Evolutionary conservation across 2,329 filamentous ascomycete species (phyloP).

Genomic region (Scytalidium sp.): DNA sequence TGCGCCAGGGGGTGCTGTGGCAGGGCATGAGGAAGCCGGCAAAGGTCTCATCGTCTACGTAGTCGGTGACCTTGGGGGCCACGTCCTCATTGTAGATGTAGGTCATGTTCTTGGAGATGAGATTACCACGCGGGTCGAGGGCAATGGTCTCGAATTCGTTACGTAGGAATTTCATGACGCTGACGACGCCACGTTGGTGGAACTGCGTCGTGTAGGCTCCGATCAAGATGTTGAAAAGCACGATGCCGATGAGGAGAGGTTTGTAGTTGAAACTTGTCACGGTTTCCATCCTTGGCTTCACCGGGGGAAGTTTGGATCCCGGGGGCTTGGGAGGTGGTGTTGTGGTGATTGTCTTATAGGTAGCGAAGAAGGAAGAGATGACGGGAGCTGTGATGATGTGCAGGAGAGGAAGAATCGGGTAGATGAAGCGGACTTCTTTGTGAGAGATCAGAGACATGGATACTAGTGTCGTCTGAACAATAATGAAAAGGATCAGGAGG

Average conservation of each 20-base stretch:
- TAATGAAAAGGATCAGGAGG: slow-evolving; percentile 46
- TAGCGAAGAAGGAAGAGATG: slow-evolving; percentile 60
- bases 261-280: slow-evolving; percentile 45
- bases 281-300: slow-evolving; percentile 19
- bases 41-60: slow-evolving; percentile 45
- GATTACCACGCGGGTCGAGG: slow-evolving; percentile 34
- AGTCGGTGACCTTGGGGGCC: slow-evolving; percentile 3
- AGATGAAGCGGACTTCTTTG: slow-evolving; percentile 97
- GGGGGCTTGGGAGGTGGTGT: slow-evolving; percentile 6
- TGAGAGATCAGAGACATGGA: slow-evolving; percentile 79
- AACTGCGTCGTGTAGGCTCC: slow-evolving; percentile 70
- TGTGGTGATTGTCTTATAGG: slow-evolving; percentile 20
- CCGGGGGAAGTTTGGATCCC: slow-evolving; percentile 13
- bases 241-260: slow-evolving; percentile 50
- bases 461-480: slow-evolving; percentile 56
- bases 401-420: slow-evolving; percentile 83
- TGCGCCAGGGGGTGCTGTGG: slow-evolving; percentile 94
- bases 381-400: slow-evolving; percentile 74
- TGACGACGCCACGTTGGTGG: slow-evolving; percentile 78
- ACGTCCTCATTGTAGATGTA: slow-evolving; percentile 13
- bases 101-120: slow-evolving; percentile 13
- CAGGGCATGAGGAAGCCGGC: slow-evolving; percentile 91
- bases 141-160: slow-evolving; percentile 62
- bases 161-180: slow-evolving; percentile 74
- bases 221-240: slow-evolving; percentile 67